Evolutionary conservation across 148 eudicot species (phyloP), one percentile per base, ranked within the genome.

Genomic region (Fallopia convolvulus): DNA sequence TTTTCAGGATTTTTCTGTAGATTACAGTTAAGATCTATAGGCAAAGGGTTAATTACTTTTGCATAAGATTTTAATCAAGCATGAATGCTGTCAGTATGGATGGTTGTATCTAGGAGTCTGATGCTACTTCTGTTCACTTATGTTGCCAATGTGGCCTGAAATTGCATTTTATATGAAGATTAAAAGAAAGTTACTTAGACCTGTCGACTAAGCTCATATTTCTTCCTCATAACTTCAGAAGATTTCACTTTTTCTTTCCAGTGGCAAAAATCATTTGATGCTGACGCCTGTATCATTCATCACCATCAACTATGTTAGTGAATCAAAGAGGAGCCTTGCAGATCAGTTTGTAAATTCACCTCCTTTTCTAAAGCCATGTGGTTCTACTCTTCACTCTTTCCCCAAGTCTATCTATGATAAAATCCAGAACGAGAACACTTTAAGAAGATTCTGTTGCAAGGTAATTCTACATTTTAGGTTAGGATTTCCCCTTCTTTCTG

Each of bases 281-380:
- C 76, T 94, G 83, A 86, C 80, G 15, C 88, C 97, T 73, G 89
- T 88, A 83, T 90, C 99, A 78, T 88, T 86, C 79, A 86, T 94
- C 75, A 83, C 83, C 53, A 78, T 94, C 83, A 80, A 88, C 80
- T 72, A 81, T 72, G 75, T 83, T 74, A 42, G 17, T 73, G 75
- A 73, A 73, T 48, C 20, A 52, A 73, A 73, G 50, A 74, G 32
- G 74, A 50, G 15, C 78, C 75, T 23, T 71, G 7, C 36, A 58
- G 39, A 80, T 49, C 77, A 65, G 53, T 15, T 23, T 36, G 33
- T 47, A 70, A 46, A 36, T 78, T 46, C 78, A 61, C 82, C 80
- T 66, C 76, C 70, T 83, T 50, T 76, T 36, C 61, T 80, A 50
- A 63, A 49, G 66, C 80, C 79, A 70, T 68, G 48, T 77, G 10